Percentiles rank a stretch among this genome's conserved stretches.
Evolutionary conservation across 169 alveolate species (phyloP).

Genomic region (Toxoplasma gondii): DNA sequence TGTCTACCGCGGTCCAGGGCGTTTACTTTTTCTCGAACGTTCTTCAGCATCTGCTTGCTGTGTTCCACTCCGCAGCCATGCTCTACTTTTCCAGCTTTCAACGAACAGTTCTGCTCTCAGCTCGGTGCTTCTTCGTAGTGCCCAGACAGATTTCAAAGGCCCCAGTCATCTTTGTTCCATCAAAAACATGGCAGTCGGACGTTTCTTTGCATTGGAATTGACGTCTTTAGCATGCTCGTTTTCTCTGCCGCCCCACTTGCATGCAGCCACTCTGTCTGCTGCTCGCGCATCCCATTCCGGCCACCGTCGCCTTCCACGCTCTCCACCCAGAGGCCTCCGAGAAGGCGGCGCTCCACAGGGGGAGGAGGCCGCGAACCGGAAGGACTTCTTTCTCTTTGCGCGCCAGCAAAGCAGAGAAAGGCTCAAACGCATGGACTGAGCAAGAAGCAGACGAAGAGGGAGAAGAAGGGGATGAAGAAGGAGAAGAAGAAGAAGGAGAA

Average conservation of each 20-base stretch:
- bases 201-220: no score
- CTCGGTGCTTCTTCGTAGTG: no score
- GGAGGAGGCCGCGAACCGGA: neutral
- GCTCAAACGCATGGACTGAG: neutral
- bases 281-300: neutral
- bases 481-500: neutral
- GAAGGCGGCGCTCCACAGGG: neutral
- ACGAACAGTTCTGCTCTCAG: no score
- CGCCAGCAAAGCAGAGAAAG: neutral
- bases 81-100: no score
- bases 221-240: neutral
- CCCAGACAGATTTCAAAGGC: no score
- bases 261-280: neutral
- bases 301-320: neutral
- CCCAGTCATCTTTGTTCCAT: no score
- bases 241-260: neutral
- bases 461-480: neutral
- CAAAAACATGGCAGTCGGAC: no score
- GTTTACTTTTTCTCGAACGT: no score
- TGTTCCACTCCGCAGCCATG: no score
- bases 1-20: no score
- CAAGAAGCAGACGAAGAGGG: neutral
- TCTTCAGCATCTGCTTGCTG: no score
- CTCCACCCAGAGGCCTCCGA: neutral
- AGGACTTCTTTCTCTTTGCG: neutral